These are phyloP conservation scores for Trypanosoma melophagium DNA, from an alignment of 208 protist species.

Conservation along the genomic window DNA sequence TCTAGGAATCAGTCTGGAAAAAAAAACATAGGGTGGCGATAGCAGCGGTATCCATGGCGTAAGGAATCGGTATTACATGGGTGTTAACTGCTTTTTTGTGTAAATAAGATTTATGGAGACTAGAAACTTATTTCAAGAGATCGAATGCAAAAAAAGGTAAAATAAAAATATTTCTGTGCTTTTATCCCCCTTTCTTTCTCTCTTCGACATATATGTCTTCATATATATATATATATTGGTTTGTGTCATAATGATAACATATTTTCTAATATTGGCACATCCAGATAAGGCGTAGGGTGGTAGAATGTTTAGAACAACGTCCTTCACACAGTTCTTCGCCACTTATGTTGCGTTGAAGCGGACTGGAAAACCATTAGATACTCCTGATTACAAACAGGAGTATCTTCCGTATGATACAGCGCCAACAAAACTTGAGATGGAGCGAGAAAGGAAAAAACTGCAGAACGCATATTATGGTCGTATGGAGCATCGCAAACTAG, in stretches of 20 bases:
- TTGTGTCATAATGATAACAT: no score
- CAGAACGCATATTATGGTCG: conserved; percentile 66
- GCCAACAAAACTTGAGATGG: conserved; percentile 77
- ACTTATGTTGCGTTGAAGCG: conserved; percentile 55
- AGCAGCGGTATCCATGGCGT: conserved; percentile 17
- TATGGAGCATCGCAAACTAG: conserved; percentile 70
- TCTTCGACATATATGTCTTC: no score
- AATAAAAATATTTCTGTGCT: no score
- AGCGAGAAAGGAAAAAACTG: conserved; percentile 74
- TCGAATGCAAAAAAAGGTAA: no score
- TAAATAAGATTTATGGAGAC: conserved; percentile 15
- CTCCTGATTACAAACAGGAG: conserved; percentile 84
- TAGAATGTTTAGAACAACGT: conserved; percentile 26
- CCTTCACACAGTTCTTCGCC: conserved; percentile 9
- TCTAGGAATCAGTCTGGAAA: conserved; percentile 16
- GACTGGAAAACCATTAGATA: conserved; percentile 73
- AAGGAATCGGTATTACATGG: conserved; percentile 3
- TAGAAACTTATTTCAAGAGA: conserved; percentile 13
- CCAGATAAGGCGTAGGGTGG: neutral
- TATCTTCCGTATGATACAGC: conserved; percentile 86
- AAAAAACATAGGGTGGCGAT: conserved; percentile 19
- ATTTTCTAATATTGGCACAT: neutral
- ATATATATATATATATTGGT: no score
- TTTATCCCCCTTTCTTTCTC: no score
- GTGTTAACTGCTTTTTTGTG: conserved; percentile 5